Evolutionary conservation across 1,284 basidiomycete species (phyloP).

Genomic region (Ganoderma lingzhi): DNA sequence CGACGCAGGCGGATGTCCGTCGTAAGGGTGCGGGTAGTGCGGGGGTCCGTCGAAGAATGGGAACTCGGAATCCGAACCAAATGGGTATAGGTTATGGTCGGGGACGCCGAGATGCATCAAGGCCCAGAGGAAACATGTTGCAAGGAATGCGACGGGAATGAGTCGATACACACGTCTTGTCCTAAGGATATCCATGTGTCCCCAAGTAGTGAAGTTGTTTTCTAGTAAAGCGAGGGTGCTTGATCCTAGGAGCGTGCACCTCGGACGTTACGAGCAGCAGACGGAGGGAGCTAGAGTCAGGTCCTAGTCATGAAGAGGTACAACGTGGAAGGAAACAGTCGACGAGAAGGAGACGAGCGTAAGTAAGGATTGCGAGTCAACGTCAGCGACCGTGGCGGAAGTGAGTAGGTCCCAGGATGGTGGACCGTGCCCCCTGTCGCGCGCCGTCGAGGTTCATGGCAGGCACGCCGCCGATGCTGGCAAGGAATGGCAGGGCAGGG

Average conservation of each 20-base stretch:
- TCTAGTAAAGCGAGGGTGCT: not conserved
- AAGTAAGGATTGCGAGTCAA: not conserved
- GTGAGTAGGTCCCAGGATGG: not conserved
- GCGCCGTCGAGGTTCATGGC: not conserved
- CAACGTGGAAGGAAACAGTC: not conserved
- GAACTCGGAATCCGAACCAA: constrained; percentile 2
- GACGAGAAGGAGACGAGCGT: not conserved
- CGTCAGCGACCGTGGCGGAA: not conserved
- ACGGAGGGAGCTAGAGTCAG: not conserved
- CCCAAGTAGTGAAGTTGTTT: not conserved
- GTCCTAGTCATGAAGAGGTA: not conserved
- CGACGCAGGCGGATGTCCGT: constrained; percentile 3
- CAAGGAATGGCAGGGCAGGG: not conserved
- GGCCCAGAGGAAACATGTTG: constrained; percentile 25
- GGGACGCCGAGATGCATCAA: constrained; percentile 19
- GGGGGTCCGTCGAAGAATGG: constrained; percentile 14
- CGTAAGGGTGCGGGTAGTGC: constrained; percentile 7
- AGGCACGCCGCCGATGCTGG: not conserved
- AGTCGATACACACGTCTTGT: constrained; percentile 21
- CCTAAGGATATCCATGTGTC: constrained; percentile 20
- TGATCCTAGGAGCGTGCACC: not conserved
- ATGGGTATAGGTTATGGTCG: constrained; percentile 12
- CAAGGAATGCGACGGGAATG: constrained; percentile 24
- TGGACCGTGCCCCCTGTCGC: not conserved
- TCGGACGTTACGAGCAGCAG: not conserved